These are phyloP conservation scores for Juncus inflexus DNA, from an alignment of 176 grass and related monocot genomes.

Conservation along the genomic window DNA sequence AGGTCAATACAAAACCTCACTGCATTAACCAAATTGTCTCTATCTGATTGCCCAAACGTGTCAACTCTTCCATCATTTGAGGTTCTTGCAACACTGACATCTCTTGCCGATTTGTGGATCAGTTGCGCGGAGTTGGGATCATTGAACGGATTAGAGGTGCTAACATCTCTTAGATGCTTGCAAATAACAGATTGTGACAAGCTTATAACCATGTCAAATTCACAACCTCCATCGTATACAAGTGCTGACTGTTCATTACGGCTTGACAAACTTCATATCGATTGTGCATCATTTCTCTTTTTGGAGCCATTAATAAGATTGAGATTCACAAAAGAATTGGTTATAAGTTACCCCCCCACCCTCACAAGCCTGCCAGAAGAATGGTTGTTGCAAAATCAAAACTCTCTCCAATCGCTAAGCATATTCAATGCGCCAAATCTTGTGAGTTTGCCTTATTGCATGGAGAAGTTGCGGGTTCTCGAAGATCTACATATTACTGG, in stretches of 20 bases:
- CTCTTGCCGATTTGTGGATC: slow-evolving; percentile 16
- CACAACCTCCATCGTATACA: not conserved
- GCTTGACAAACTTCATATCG: slow-evolving; percentile 25
- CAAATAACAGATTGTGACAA: slow-evolving; percentile 22
- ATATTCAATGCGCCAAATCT: not conserved
- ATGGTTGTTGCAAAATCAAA: slow-evolving; percentile 37
- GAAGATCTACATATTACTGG: not conserved
- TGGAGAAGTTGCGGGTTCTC: not conserved
- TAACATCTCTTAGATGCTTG: slow-evolving; percentile 10
- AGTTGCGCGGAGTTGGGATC: slow-evolving; percentile 36
- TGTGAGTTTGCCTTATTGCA: not conserved
- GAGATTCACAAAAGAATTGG: slow-evolving; percentile 11
- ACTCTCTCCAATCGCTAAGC: not conserved
- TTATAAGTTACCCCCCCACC: not conserved
- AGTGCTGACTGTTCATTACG: slow-evolving; percentile 4
- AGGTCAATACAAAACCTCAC: slow-evolving; percentile 9
- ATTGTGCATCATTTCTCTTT: slow-evolving; percentile 27
- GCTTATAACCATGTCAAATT: not conserved
- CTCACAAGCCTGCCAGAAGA: slow-evolving; percentile 24
- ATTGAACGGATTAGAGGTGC: slow-evolving; percentile 28
- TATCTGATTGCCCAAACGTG: not conserved
- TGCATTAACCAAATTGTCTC: not conserved
- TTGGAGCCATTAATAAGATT: slow-evolving; percentile 35
- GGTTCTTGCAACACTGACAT: slow-evolving; percentile 29
- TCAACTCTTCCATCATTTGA: not conserved